These are phyloP conservation scores for Epipyxis sp. DNA, from an alignment of 108 stramenopile species.

Conservation along the genomic window DNA sequence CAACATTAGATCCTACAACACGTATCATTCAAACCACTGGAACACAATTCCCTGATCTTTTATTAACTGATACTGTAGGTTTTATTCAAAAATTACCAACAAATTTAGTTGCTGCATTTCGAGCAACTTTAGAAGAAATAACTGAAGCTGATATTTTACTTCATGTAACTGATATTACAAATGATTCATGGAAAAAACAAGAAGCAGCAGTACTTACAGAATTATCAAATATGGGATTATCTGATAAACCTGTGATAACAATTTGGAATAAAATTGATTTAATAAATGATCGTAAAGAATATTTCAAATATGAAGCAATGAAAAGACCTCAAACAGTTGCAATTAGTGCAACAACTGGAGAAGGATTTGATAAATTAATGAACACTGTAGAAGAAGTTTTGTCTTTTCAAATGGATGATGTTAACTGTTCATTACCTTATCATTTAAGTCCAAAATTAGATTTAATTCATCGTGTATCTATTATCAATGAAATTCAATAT, in stretches of 20 bases:
- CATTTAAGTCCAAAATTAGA: slow-evolving; percentile 22
- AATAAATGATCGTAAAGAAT: slow-evolving; percentile 38
- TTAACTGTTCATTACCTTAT: background rate
- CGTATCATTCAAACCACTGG: slow-evolving; percentile 61
- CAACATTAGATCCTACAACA: slow-evolving; percentile 93
- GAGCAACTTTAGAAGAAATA: slow-evolving; percentile 91
- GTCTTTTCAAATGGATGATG: background rate
- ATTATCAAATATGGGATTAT: no score
- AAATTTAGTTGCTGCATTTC: slow-evolving; percentile 84
- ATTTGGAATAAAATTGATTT: slow-evolving; percentile 52
- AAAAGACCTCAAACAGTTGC: background rate
- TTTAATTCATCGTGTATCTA: slow-evolving; percentile 44
- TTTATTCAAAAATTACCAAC: slow-evolving; percentile 96
- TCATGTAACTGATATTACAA: slow-evolving; percentile 77
- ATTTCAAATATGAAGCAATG: slow-evolving; percentile 22
- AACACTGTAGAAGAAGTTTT: slow-evolving; percentile 30
- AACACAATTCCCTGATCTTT: slow-evolving; percentile 64
- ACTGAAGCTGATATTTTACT: slow-evolving; percentile 28
- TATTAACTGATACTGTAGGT: slow-evolving; percentile 93
- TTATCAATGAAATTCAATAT: slow-evolving; percentile 38
- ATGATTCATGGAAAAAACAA: slow-evolving; percentile 41
- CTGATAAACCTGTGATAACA: slow-evolving; percentile 47
- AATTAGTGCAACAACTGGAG: slow-evolving; percentile 37
- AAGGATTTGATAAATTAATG: slow-evolving; percentile 40
- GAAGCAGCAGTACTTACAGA: slow-evolving; percentile 34